Evolutionary conservation across 1,139 yeast genomes (phyloP).

Genomic region (Candida glucosophila): DNA sequence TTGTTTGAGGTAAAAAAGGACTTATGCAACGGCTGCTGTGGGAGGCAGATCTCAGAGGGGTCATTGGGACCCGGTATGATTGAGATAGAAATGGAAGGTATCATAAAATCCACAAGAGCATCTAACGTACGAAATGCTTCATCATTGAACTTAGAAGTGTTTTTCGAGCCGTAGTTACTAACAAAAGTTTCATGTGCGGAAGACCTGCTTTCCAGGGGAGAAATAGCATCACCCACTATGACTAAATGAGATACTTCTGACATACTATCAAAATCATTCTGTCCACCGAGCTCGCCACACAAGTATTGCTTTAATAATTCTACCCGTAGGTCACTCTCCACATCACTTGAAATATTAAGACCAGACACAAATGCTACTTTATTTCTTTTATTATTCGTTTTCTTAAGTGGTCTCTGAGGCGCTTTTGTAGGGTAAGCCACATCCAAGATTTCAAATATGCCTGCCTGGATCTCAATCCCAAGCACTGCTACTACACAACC

Average conservation of each 20-base stretch:
- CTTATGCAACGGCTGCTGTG: conserved; percentile 82
- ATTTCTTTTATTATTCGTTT: conserved; percentile 4
- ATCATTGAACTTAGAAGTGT: conserved; percentile 40
- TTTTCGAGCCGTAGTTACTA: conserved; percentile 45
- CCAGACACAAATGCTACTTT: conserved; percentile 69
- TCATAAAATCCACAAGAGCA: conserved; percentile 45
- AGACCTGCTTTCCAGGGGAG: conserved; percentile 15
- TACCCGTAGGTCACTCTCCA: conserved; percentile 32
- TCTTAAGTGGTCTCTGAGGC: conserved; percentile 39
- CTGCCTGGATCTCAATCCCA: conserved; percentile 81
- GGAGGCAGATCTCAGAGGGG: conserved; percentile 75
- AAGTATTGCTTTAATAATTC: conserved; percentile 67
- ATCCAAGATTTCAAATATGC: conserved; percentile 79
- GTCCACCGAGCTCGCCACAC: conserved; percentile 55
- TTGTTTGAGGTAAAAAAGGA: conserved; percentile 53
- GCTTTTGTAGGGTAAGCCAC: conserved; percentile 60
- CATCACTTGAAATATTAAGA: conserved; percentile 43
- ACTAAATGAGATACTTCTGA: conserved; percentile 44
- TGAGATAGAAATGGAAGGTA: conserved; percentile 56
- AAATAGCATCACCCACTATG: conserved; percentile 73
- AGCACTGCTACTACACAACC: conserved; percentile 80
- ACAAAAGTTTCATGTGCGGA: conserved; percentile 24
- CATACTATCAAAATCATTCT: conserved; percentile 15
- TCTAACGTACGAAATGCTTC: conserved; percentile 43
- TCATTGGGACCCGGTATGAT: conserved; percentile 82